Evolutionary conservation across 139 green algal species (phyloP), one percentile per base, ranked within the genome.

Genomic region (Zygnema circumcarinatum): DNA sequence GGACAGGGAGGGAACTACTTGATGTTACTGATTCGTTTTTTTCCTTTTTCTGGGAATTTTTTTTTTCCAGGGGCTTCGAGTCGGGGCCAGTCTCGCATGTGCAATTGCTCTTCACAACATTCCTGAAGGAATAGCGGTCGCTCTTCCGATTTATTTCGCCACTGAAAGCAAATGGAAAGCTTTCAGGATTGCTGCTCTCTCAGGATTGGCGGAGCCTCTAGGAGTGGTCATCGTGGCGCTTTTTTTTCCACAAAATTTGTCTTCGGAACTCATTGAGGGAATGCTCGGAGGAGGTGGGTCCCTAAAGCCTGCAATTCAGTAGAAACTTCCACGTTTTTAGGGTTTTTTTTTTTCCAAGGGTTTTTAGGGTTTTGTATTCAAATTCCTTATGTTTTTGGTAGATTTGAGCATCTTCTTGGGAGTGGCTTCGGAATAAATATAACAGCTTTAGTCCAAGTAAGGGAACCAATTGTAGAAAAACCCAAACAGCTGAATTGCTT

Each of bases 81-180:
- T 94, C 25, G 94, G 94, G 25, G 62, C 92, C 0, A 92, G 87
- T 3, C 80, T 97, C 1, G 94, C 95, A 11, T 80, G 96, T 0
- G 95, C 95, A 32, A 96, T 96, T 35, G 94, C 93, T 1, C 83
- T 97, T 40, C 94, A 96, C 91, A 97, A 97, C 87, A 92, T 96
- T 52, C 94, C 94, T 7, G 93, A 94, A 80, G 95, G 95, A 67
- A 89, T 96, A 0, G 94, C 93, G n/a, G 94, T 98, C 11, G 95
- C 96, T 7, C 92, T 98, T 89, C 96, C 96, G 1, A 94, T 98
- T 35, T 98, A 97, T 91, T 98, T 96, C 81, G 94, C 95, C 3
- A 98, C 96, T 0, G 89, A 92, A 39, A 92, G 47, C 74, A 88
- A 88, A 38, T 94, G 86, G 90, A 95, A 95, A 56, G 95, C 88